Base-by-base conservation (phyloP, 2,329 filamentous ascomycete species). In the Amesomyces nigricolor region DNA sequence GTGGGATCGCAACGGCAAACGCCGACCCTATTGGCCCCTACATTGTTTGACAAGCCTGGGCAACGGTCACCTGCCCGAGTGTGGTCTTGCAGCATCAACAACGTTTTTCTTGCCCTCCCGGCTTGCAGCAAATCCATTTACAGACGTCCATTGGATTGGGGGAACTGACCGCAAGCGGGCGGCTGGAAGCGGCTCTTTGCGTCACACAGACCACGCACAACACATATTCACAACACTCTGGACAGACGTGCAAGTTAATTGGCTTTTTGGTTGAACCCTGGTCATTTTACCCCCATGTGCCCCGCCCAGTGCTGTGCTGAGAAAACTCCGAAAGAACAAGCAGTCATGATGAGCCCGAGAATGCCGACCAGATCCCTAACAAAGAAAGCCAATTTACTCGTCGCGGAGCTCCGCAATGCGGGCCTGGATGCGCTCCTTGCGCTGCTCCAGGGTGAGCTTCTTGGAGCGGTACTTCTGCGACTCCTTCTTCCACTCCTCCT, bases 401-500 rank as follows among this genome's bases (percentile, higher is more conserved):
- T 75, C 51, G 68, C 81, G 82, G 70, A 96, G 81, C 78, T 87
- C 81, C 72, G 87, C 85, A 79, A 99, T 99, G 83, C 88, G 95
- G 74, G 86, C 83, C 85, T 95, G 83, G 76, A 99, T 83, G 66
- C 86, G 83, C 76, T 85, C 80, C 73, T 87, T 78, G 80, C 86
- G 90, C 88, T 97, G 79, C 54, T 82, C 91, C 81, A 86, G 87
- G 75, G 82, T 86, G 66, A 91, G 82, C 85, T 77, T 76, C 75
- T 78, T 83, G 22, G 22, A 26, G 22, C 22, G 22, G 88, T 83
- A 90, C 85, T 97, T 96, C 81, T 90, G 83, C 74, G 88, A 91
- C 84, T 96, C 91, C 65, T 82, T 81, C 87, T 95, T 95, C 88
- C 89, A 95, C 80, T 96, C 84, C 63, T 92, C 92, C 87, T 96